phyloP scores from a whole-genome alignment of 495 filamentous ascomycete genomes.

The Daldinia concentrica region DNA sequence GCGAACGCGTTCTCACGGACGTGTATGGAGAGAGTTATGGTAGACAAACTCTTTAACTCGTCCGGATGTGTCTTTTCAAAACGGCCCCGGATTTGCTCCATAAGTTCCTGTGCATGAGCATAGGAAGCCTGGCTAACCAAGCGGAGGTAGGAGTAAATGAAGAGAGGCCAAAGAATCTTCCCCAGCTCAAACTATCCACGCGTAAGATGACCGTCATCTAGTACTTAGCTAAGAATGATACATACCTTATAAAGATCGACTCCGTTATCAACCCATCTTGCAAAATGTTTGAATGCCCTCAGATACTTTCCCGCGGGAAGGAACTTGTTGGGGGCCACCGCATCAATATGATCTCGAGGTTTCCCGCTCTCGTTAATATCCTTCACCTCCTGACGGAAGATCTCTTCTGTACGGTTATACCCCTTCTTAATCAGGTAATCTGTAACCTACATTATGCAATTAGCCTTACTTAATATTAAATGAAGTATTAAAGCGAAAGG shows the following conservation, averaged over 20 bases:
- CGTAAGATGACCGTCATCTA: conserved; percentile 43
- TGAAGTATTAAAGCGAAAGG: not conserved
- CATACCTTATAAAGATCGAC: conserved; percentile 91
- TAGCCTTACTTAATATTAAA: not conserved
- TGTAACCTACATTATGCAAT: conserved; percentile 70
- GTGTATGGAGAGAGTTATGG: conserved; percentile 79
- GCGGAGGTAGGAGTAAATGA: conserved; percentile 90
- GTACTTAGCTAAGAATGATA: not conserved
- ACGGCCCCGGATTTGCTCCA: conserved; percentile 68
- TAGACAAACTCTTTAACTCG: conserved; percentile 73
- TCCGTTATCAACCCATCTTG: conserved; percentile 84
- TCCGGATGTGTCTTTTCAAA: conserved; percentile 81
- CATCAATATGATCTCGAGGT: conserved; percentile 36
- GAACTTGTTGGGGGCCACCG: conserved; percentile 26
- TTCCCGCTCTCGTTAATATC: conserved; percentile 45
- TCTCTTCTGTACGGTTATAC: conserved; percentile 90
- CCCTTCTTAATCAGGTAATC: conserved; percentile 97
- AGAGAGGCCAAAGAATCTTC: conserved; percentile 89
- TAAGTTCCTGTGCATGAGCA: conserved; percentile 75
- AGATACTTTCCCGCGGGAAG: conserved; percentile 67
- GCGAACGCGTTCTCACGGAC: conserved; percentile 73
- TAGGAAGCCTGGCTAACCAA: conserved; percentile 77
- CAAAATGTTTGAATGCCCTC: conserved; percentile 75
- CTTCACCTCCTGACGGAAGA: conserved; percentile 89
- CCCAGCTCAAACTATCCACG: conserved; percentile 76